Base-by-base conservation (phyloP, 2,329 filamentous ascomycete genomes). In the Sarocladiaceae sp. region DNA sequence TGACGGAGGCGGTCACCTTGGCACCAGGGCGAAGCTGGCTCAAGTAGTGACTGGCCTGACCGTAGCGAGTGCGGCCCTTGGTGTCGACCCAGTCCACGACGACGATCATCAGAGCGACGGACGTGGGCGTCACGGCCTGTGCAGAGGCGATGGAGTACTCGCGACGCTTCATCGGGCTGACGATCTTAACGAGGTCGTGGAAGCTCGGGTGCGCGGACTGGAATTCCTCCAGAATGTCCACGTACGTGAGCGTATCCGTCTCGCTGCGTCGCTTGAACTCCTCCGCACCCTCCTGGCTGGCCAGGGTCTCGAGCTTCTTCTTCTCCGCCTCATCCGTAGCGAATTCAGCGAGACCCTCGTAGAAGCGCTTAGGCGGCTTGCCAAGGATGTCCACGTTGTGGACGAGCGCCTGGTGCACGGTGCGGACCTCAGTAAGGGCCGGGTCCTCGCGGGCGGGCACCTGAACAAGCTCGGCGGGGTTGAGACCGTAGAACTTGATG, bases 61-160 rank as follows among this genome's bases (percentile, higher is more conserved):
- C 93, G 61, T 88, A 91, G 55, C 93, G 89, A 56, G 86, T 85
- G 59, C 90, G 88, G 58, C 91, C 91, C 57, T 80, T 78, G 52
- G 85, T 76, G 66, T 97, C 91, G 52, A 90, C 82, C 93, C 93
- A 98, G 72, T 88, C 83, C 57, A 98, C 93, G 3, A 93, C 94
- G 48, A 98, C 93, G 58, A 98, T 94, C 81, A 97, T 93, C 51
- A 98, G 80, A 7, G 90, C 80, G 47, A 98, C 89, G n/a, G 80
- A 82, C 59, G 73, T 90, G 16, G 93, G 90, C 1, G 88, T 90
- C 32, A 97, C 91, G 56, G 91, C 88, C 69, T 98, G 93, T 45
- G 89, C 93, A 3, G 93, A 97, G 16, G 93, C 93, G 54, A 98
- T 97, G n/a, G 88, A 95, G 76, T 98, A 98, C 68, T 98, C 93